Base-by-base conservation (phyloP, 306 rosid genomes). In the Rosa chinensis region DNA sequence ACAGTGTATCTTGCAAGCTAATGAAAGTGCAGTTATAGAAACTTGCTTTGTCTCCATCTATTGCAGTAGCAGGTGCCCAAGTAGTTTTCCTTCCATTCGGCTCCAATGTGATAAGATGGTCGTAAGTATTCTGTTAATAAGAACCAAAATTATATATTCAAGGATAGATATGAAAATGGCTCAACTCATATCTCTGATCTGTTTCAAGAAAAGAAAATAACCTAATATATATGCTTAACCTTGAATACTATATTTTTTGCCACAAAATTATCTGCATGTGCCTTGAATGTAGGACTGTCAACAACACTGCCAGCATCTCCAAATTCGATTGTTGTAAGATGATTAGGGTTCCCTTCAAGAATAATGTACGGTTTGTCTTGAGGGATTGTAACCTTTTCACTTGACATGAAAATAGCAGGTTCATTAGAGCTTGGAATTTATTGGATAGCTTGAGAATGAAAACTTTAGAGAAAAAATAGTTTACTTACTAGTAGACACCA, bases 321-420 rank as follows among this genome's bases (percentile, higher is more conserved):
- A n/a, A 3, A 80, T 25, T 63, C 11, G 7, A 74, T 42, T 3
- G 21, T 0, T 9, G 79, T 66, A 7, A 2, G 58, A 6, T 1
- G 37, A 11, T n/a, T 25, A 12, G 80, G 78, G 43, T 55, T 40
- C 2, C 88, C 92, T 84, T 86, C 78, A 16, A 86, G 53, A 58
- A 72, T 1, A 25, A 86, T 75, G 61, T 85, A 84, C 6, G 77
- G 84, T 55, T 80, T 88, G 0, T 78, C 63, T n/a, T n/a, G 28
- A 56, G 63, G 81, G 49, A 88, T 77, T 4, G 13, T 6, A 1
- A 88, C 82, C 61, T 82, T 71, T 73, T 88, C 91, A 9, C 89
- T 88, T 40, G 40, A 8, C 5, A 10, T 23, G 13, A 40, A 50
- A 5, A 32, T 28, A 48, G 61, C 44, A 56, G 58, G n/a, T 50